Evolutionary conservation across 1,139 yeast species (phyloP).

Genomic region (Pneumocystis sp.): DNA sequence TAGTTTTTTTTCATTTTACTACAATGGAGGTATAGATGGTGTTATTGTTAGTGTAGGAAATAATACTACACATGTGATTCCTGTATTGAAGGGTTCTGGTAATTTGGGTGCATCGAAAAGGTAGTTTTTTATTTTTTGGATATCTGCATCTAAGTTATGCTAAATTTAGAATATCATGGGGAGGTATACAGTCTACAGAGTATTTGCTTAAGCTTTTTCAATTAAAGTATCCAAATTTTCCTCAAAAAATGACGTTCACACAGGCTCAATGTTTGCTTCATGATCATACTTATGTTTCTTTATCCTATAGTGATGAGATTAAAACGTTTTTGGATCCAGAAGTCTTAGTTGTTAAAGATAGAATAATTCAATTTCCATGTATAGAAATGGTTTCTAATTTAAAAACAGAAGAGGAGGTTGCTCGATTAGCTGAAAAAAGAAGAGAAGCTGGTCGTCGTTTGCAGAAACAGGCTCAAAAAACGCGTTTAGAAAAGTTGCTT

Average conservation of each 20-base stretch:
- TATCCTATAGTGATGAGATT: slow-evolving; percentile 47
- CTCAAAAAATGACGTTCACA: slow-evolving; percentile 46
- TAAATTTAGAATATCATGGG: slow-evolving; percentile 50
- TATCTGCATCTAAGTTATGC: not conserved
- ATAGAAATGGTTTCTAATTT: slow-evolving; percentile 48
- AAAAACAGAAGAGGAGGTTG: slow-evolving; percentile 72
- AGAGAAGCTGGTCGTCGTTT: slow-evolving; percentile 75
- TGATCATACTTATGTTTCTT: slow-evolving; percentile 64
- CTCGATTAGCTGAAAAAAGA: slow-evolving; percentile 61
- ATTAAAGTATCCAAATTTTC: slow-evolving; percentile 84
- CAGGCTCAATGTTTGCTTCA: slow-evolving; percentile 58
- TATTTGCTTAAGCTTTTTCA: slow-evolving; percentile 50
- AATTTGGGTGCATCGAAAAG: slow-evolving; percentile 56
- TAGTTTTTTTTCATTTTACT: slow-evolving; percentile 56
- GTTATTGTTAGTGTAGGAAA: slow-evolving; percentile 69
- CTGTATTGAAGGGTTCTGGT: slow-evolving; percentile 49
- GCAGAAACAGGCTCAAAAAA: slow-evolving; percentile 85
- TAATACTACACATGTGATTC: slow-evolving; percentile 70
- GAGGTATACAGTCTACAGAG: slow-evolving; percentile 61
- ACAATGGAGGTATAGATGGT: slow-evolving; percentile 37
- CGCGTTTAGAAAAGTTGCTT: slow-evolving; percentile 55
- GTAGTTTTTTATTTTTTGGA: slow-evolving; percentile 1
- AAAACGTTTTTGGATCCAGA: slow-evolving; percentile 44
- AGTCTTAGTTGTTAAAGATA: slow-evolving; percentile 47
- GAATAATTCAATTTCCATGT: slow-evolving; percentile 72